Percentiles rank a stretch among this genome's conserved stretches.
Evolutionary conservation across 2,329 filamentous ascomycete genomes (phyloP).

Genomic region (Penicillium decumbens): DNA sequence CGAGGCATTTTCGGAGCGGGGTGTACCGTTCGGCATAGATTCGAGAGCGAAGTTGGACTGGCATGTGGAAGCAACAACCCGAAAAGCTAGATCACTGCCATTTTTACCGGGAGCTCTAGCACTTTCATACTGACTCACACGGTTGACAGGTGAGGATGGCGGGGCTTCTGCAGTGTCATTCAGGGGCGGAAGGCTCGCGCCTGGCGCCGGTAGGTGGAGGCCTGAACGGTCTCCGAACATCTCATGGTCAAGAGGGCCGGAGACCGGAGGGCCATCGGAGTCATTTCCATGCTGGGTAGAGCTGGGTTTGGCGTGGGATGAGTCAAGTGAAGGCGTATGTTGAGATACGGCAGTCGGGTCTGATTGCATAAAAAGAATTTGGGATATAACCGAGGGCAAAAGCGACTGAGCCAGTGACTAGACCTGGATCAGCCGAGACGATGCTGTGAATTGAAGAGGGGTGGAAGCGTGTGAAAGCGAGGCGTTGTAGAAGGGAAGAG

Average conservation of each 20-base stretch:
- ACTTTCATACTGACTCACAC: conserved; percentile 55
- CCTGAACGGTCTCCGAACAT: conserved; percentile 34
- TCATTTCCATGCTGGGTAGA: conserved; percentile 58
- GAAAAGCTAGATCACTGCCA: conserved; percentile 48
- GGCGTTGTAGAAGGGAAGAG: conserved; percentile 11
- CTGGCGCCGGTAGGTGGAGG: conserved; percentile 20
- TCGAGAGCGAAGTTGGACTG: conserved; percentile 49
- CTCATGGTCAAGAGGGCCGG: conserved; percentile 42
- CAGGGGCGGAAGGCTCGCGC: conserved; percentile 22
- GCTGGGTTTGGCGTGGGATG: conserved; percentile 33
- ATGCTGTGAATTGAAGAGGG: conserved; percentile 2
- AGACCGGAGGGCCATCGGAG: conserved; percentile 42
- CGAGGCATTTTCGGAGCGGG: neutral
- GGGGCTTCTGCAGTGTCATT: conserved; percentile 25
- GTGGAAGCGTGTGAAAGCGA: conserved; percentile 8
- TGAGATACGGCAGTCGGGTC: conserved; percentile 51
- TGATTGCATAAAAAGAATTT: conserved; percentile 61
- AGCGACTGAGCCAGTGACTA: conserved; percentile 53
- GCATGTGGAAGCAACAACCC: conserved; percentile 46
- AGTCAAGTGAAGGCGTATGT: conserved; percentile 41
- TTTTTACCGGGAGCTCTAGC: conserved; percentile 35
- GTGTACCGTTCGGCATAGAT: conserved; percentile 73
- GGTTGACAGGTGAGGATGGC: conserved; percentile 46
- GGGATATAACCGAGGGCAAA: conserved; percentile 28
- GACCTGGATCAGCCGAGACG: conserved; percentile 49